Evolutionary conservation across 208 protist genomes (phyloP).

Genomic region (Ichthyophonus hoferi): DNA sequence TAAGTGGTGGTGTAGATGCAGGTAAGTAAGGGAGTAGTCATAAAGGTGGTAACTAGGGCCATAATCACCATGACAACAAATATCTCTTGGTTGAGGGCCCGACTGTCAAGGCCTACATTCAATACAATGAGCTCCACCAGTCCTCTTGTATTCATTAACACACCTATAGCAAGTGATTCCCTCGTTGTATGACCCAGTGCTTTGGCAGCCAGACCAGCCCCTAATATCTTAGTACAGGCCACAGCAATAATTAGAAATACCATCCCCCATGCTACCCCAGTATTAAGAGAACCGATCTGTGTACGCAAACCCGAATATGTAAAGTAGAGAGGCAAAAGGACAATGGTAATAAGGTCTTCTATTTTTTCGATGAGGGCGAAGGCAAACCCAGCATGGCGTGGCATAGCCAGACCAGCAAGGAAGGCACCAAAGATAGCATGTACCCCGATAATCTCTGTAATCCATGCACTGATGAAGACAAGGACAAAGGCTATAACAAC

Average conservation of each 20-base stretch:
- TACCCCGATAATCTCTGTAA: conserved; percentile 52
- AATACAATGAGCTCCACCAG: conserved; percentile 57
- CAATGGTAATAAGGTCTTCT: conserved; percentile 51
- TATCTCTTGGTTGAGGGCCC: conserved; percentile 43
- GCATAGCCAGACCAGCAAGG: conserved; percentile 47
- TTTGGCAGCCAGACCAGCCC: conserved; percentile 33
- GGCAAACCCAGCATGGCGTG: conserved; percentile 42
- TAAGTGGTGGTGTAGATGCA: background rate
- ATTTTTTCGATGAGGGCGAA: conserved; percentile 49
- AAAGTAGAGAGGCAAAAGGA: conserved; percentile 59
- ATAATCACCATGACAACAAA: conserved; percentile 61
- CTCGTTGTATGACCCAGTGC: conserved; percentile 34
- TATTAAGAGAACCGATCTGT: conserved; percentile 36
- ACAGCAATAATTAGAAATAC: conserved; percentile 50
- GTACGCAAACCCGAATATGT: conserved; percentile 53
- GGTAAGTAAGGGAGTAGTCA: conserved; percentile 49
- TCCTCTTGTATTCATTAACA: conserved; percentile 59
- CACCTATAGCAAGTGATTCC: conserved; percentile 53
- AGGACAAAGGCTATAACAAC: conserved; percentile 19
- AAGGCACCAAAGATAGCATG: conserved; percentile 64
- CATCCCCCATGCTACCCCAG: conserved; percentile 41
- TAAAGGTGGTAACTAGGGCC: conserved; percentile 61
- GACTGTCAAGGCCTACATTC: conserved; percentile 56
- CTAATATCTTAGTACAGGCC: conserved; percentile 50
- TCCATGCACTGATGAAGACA: conserved; percentile 23